Base-by-base conservation (phyloP, 441 rosid genomes). In the Adansonia gregorii region DNA sequence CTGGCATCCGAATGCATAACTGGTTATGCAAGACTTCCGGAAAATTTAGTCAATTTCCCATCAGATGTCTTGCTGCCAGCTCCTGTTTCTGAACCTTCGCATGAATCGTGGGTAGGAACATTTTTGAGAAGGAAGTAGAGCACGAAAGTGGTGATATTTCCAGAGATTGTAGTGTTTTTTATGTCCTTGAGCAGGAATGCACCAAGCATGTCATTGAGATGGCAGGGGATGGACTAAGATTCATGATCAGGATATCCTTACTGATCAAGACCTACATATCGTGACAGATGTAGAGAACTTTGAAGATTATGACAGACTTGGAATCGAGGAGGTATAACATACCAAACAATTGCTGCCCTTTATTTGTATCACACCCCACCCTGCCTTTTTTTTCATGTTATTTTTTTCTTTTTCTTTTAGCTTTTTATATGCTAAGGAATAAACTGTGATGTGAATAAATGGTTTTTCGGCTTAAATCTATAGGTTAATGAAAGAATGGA, bases 401-500 rank as follows among this genome's bases (percentile, higher is more conserved):
- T 61, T 78, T 58, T 43, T 55, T 31, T 63, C 61, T 52, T 10
- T 74, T 73, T 65, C 55, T 51, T 51, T 51, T 51, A 48, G 66
- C 59, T 55, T 64, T 56, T 77, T 51, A 51, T n/a, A 51, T 51
- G 55, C 55, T 51, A 51, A 51, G 4, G 55, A 51, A 51, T 51
- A 75, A 79, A 17, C 60, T 55, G 59, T 82, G 60, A 84, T 65
- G 43, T 71, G 75, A 70, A 72, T 65, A 59, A 59, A 22, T 17
- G 15, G 10, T 77, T 55, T 83, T 70, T 75, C 61, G 69, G 14
- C 48, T 83, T 27, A 61, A 48, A 12, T 88, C 61, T 90, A 82
- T 82, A 97, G 98, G 91, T 92, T 84, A 93, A 92, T 82, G 98
- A 89, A 86, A 89, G 99, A 90, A 92, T 79, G 87, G 98, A 90